Conservation (phyloP, 768 basidiomycete genomes). For the Rhodotorula kratochvilovae region DNA sequence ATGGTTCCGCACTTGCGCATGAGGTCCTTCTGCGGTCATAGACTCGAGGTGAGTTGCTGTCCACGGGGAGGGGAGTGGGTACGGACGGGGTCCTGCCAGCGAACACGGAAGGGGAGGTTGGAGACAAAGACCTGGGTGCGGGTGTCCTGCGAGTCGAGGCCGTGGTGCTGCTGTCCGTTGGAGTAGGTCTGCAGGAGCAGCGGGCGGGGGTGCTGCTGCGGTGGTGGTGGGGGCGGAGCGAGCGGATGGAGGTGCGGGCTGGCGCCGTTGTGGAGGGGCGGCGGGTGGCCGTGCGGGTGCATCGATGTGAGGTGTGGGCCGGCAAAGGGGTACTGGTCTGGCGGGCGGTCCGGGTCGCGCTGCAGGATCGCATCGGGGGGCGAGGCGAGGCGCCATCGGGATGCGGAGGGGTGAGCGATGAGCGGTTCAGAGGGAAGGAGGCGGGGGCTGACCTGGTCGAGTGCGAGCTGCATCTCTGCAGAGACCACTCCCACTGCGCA, state of each 20-base stretch:
- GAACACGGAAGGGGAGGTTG: constrained; percentile 91
- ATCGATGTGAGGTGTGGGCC: not conserved
- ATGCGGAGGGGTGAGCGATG: not conserved
- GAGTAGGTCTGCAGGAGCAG: too few species aligned
- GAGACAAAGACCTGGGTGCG: constrained; percentile 93
- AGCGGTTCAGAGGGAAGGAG: not conserved
- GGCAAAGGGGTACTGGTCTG: not conserved
- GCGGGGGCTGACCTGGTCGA: not conserved
- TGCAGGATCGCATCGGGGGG: too few species aligned
- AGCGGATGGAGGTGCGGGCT: not conserved
- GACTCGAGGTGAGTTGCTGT: not conserved
- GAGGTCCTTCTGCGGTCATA: constrained; percentile 66
- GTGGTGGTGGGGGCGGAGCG: not conserved
- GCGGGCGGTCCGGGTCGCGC: too few species aligned
- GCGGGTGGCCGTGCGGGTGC: not conserved
- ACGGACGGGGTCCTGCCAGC: constrained; percentile 84
- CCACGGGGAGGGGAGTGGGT: not conserved
- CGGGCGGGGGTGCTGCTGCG: not conserved
- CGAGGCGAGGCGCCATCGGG: not conserved
- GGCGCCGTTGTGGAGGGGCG: not conserved
- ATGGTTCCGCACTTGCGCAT: constrained; percentile 92
- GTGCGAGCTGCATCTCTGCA: not conserved
- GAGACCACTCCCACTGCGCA: too few species aligned
- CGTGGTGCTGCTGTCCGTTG: too few species aligned
- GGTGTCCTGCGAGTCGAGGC: constrained; percentile 58